A percentile compares a stretch with the other conserved stretches of the same genome.
Conservation (phyloP, 305 asterid species). For the Fraxinus latifolia region DNA sequence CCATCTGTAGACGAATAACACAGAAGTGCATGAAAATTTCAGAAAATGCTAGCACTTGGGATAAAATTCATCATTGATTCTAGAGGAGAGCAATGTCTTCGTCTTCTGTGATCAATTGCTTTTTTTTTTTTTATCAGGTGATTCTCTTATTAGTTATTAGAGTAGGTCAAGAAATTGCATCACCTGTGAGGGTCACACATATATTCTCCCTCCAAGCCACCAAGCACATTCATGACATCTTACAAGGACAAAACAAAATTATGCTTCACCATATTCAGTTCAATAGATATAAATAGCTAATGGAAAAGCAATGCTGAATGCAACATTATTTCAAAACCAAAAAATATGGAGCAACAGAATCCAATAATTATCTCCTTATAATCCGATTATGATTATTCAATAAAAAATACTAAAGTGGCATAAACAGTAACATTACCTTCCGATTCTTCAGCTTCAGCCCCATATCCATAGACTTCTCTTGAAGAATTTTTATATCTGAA, state of each 20-base stretch:
- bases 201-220: not conserved
- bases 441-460: slow-evolving; percentile 97
- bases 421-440: slow-evolving; percentile 52
- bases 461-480: slow-evolving; percentile 97
- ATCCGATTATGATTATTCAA: slow-evolving; percentile 6
- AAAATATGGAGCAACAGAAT: slow-evolving; percentile 8
- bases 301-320: slow-evolving; percentile 8
- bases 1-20: not conserved
- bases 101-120: not conserved
- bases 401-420: slow-evolving; percentile 14
- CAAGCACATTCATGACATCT: not conserved
- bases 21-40: not conserved
- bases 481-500: slow-evolving; percentile 90
- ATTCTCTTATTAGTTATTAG: not conserved
- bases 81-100: not conserved
- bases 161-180: not conserved
- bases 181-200: not conserved
- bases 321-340: not conserved
- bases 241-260: not conserved
- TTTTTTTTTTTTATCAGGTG: not conserved
- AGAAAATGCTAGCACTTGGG: not conserved
- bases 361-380: not conserved
- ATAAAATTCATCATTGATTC: not conserved
- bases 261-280: not conserved
- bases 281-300: not conserved